A percentile compares a stretch with the other conserved stretches of the same genome.
Evolutionary conservation across 495 filamentous ascomycete species (phyloP).

Genomic region (Eremomyces bilateralis): DNA sequence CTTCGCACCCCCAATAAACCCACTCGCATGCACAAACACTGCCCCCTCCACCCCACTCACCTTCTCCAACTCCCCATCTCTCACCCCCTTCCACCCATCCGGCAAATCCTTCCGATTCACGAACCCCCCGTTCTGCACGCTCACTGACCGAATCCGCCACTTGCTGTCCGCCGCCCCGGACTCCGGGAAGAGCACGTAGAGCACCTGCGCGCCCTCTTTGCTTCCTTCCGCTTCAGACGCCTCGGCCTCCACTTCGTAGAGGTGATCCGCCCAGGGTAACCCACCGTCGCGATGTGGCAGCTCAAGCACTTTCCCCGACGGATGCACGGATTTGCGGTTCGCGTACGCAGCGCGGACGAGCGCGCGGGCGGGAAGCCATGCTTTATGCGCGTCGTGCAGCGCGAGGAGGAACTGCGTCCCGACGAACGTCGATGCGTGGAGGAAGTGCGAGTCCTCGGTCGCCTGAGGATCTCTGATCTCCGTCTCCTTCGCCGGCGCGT

Average conservation of each 20-base stretch:
- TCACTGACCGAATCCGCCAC: conserved; percentile 85
- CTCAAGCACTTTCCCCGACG: conserved; percentile 58
- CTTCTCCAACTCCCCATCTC: conserved; percentile 62
- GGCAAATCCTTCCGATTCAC: conserved; percentile 76
- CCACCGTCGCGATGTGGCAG: conserved; percentile 37
- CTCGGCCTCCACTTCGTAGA: conserved; percentile 61
- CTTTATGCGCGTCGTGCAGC: conserved; percentile 41
- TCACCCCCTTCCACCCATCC: conserved; percentile 71
- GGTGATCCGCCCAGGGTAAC: conserved; percentile 87
- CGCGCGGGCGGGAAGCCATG: conserved; percentile 77
- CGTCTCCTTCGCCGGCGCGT: conserved; percentile 22
- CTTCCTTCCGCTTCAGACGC: conserved; percentile 10
- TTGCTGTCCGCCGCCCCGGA: conserved; percentile 41
- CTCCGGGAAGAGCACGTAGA: conserved; percentile 95
- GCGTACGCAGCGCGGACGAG: conserved; percentile 51
- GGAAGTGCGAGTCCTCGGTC: conserved; percentile 64
- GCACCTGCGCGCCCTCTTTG: conserved; percentile 29
- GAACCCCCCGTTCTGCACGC: conserved; percentile 60
- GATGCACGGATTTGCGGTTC: conserved; percentile 39
- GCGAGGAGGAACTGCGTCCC: conserved; percentile 67
- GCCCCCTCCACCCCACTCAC: conserved; percentile 52
- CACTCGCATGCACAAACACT: conserved; percentile 83
- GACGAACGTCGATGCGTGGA: conserved; percentile 52
- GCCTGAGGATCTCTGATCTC: conserved; percentile 27
- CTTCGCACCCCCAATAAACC: conserved; percentile 90